These are phyloP conservation scores for Pseudomicrostroma phylloplanum DNA, from an alignment of 1,284 basidiomycete species.

Conservation along the genomic window DNA sequence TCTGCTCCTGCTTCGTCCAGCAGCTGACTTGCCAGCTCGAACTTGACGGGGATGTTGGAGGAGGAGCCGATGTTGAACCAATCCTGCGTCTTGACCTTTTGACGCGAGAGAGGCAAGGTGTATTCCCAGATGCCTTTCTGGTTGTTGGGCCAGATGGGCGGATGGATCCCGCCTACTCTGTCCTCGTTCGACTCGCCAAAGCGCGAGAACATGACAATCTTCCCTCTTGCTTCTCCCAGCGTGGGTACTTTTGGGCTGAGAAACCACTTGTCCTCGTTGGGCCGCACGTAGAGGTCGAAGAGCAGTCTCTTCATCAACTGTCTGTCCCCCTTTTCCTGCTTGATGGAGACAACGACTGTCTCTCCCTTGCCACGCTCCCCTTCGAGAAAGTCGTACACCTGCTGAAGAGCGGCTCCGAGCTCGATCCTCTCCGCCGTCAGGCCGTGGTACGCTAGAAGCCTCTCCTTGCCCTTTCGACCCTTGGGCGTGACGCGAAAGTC, in stretches of 20 bases:
- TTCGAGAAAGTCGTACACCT: slow-evolving; percentile 24
- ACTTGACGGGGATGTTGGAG: slow-evolving; percentile 19
- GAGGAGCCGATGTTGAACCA: slow-evolving; percentile 29
- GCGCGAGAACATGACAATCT: slow-evolving; percentile 27
- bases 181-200: slow-evolving; percentile 22
- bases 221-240: slow-evolving; percentile 24
- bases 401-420: slow-evolving; percentile 22
- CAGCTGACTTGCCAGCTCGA: slow-evolving; percentile 19
- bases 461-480: slow-evolving; percentile 15
- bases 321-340: slow-evolving; percentile 25
- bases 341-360: slow-evolving; percentile 29
- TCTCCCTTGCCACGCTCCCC: slow-evolving; percentile 15
- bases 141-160: slow-evolving; percentile 35
- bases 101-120: slow-evolving; percentile 14
- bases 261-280: slow-evolving; percentile 17
- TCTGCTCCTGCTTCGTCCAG: slow-evolving; percentile 15
- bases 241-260: slow-evolving; percentile 21
- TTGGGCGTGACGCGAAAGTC: slow-evolving; percentile 31
- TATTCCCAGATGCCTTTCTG: slow-evolving; percentile 15
- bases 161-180: slow-evolving; percentile 30
- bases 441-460: slow-evolving; percentile 34
- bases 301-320: slow-evolving; percentile 21
- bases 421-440: slow-evolving; percentile 28
- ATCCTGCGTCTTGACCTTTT: slow-evolving; percentile 25
- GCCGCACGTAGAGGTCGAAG: slow-evolving; percentile 16